Evolutionary conservation across 1,284 basidiomycete species (phyloP), one percentile per base, ranked within the genome.

Genomic region (Moesziomyces parantarcticus): DNA sequence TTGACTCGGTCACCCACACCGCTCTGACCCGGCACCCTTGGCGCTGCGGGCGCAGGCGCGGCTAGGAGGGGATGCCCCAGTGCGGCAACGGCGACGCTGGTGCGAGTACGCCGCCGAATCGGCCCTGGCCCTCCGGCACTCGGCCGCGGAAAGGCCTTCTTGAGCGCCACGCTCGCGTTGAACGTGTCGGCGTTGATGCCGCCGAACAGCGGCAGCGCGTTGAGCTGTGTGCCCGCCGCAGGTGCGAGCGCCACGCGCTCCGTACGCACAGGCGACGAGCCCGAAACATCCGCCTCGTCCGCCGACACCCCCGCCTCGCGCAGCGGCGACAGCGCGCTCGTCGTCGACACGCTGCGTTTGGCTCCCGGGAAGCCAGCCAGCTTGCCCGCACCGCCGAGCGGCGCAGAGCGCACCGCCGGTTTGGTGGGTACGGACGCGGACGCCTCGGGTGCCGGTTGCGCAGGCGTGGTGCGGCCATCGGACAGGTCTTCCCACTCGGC

Each of bases 61-160:
- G 39, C 52, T 3, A 49, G 39, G 6, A 53, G 34, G 3, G 58
- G 58, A 22, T 54, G 58, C 1, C 5, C 20, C 21, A 18, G 34
- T 9, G 40, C 43, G 0, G 41, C 51, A 3, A 65, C 45, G 3
- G 58, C 68, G 0, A 71, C 46, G n/a, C 68, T 71, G 1, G 68
- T 44, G 23, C 58, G 11, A 3, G 53, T 61, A 1, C 54, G 40
- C 9, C 63, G 10, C 2, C 66, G 25, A 5, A 72, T 63, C 3
- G 69, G 69, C 1, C 69, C 69, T 1, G 69, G 69, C 18, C 69
- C 69, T 18, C 69, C 69, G 3, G 69, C 69, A 20, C 55, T 59
- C 5, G 69, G 69, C 2, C 59, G n/a, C 0, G 69, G 69, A 36
- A 72, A 72, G 11, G 69, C 50, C 45, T 72, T 72, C 18, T 64